A percentile compares a stretch with the other conserved stretches of the same genome.
Conservation (phyloP, 257 asterid species). For the Asclepias syriaca region DNA sequence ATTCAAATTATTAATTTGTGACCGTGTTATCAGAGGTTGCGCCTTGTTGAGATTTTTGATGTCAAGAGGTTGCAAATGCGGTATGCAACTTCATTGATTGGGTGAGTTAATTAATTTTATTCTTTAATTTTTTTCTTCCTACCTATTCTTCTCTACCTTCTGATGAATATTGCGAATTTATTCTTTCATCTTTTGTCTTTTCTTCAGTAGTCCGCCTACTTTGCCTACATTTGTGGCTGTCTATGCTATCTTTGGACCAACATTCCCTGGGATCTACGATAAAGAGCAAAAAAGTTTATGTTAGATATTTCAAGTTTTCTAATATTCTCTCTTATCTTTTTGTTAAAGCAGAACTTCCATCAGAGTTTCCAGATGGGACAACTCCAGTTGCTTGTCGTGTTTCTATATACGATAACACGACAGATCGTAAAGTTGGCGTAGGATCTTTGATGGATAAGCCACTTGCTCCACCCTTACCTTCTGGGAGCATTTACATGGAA, state of each 20-base stretch:
- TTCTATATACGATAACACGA: conserved; percentile 58
- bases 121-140: background rate
- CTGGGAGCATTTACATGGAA: conserved; percentile 88
- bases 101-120: conserved; percentile 37
- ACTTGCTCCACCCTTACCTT: conserved; percentile 61
- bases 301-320: conserved; percentile 11
- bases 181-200: conserved; percentile 15
- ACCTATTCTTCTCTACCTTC: background rate
- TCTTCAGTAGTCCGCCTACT: conserved; percentile 66
- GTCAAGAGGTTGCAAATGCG: conserved; percentile 84
- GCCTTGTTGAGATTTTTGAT: conserved; percentile 77
- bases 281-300: conserved; percentile 27
- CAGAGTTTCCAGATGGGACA: conserved; percentile 88
- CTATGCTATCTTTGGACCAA: conserved; percentile 79
- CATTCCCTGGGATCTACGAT: conserved; percentile 82
- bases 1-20: background rate
- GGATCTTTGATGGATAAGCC: conserved; percentile 72
- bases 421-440: conserved; percentile 67
- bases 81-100: conserved; percentile 70
- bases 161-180: background rate
- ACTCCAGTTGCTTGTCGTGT: conserved; percentile 87
- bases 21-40: conserved; percentile 48
- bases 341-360: conserved; percentile 62
- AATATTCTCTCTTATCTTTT: conserved; percentile 2
- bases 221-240: conserved; percentile 84